phyloP scores from a whole-genome alignment of 2,329 filamentous ascomycete species.

The Aspergillus intermedius region DNA sequence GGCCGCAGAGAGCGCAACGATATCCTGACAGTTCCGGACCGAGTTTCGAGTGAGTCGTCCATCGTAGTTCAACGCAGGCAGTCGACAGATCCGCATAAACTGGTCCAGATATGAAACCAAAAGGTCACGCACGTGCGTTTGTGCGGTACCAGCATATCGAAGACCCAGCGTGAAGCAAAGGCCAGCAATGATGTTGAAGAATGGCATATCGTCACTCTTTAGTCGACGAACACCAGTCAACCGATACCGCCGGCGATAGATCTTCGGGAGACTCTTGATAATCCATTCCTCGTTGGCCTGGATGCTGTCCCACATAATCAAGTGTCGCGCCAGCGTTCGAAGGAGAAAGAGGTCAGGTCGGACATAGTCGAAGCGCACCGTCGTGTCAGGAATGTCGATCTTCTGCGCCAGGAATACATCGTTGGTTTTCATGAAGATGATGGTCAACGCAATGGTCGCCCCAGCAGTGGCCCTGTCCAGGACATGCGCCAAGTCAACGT shows the following conservation, averaged over 20 bases:
- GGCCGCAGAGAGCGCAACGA: slow-evolving; percentile 72
- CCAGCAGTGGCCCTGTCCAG: slow-evolving; percentile 88
- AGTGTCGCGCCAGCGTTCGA: slow-evolving; percentile 77
- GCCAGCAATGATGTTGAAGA: slow-evolving; percentile 86
- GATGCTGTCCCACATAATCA: slow-evolving; percentile 90
- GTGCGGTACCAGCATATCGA: slow-evolving; percentile 66
- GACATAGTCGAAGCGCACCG: slow-evolving; percentile 90
- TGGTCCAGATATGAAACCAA: slow-evolving; percentile 79
- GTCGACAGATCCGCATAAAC: slow-evolving; percentile 68
- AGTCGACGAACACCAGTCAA: slow-evolving; percentile 57
- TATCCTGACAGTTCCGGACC: slow-evolving; percentile 83
- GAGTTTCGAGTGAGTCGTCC: slow-evolving; percentile 75
- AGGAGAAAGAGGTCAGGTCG: slow-evolving; percentile 88
- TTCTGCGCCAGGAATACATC: slow-evolving; percentile 81
- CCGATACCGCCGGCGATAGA: slow-evolving; percentile 58
- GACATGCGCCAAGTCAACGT: slow-evolving; percentile 85
- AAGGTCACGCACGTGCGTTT: slow-evolving; percentile 67
- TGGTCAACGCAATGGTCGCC: slow-evolving; percentile 80
- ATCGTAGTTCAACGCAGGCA: slow-evolving; percentile 65
- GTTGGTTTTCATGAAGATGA: slow-evolving; percentile 97
- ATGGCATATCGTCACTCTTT: slow-evolving; percentile 76
- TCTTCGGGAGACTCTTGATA: slow-evolving; percentile 60
- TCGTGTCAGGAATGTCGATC: slow-evolving; percentile 84
- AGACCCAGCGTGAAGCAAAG: slow-evolving; percentile 74
- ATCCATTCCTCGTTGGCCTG: slow-evolving; percentile 70